Conservation (phyloP, 805 yeast genomes). For the Yamadazyma takamatsuzukensis region DNA sequence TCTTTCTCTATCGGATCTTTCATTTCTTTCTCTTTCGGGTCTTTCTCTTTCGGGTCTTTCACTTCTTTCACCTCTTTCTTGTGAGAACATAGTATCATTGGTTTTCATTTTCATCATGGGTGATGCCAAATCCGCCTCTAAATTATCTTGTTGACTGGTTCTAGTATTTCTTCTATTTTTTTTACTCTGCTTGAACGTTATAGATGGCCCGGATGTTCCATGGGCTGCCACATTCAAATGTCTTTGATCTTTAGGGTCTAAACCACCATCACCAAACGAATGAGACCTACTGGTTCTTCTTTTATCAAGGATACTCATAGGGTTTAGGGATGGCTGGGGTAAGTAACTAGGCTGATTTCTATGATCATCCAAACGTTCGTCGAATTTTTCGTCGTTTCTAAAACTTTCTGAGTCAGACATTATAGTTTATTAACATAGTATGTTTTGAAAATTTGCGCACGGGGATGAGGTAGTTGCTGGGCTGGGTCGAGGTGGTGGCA, state of each 20-base stretch:
- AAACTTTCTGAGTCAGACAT: slow-evolving; percentile 43
- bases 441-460: too few species aligned
- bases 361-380: slow-evolving; percentile 38
- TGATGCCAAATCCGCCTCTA: slow-evolving; percentile 23
- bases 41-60: too few species aligned
- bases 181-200: slow-evolving; percentile 5
- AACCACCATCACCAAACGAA: slow-evolving; percentile 11
- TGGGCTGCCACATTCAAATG: slow-evolving; percentile 7
- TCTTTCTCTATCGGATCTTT: background rate
- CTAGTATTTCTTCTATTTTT: slow-evolving; percentile 10
- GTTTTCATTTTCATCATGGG: slow-evolving; percentile 26
- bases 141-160: slow-evolving; percentile 13
- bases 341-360: slow-evolving; percentile 33
- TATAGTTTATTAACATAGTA: too few species aligned
- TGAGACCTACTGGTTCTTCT: slow-evolving; percentile 8
- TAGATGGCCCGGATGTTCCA: slow-evolving; percentile 1
- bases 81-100: slow-evolving; percentile 20
- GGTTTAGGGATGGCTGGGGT: slow-evolving; percentile 16
- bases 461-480: too few species aligned
- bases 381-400: slow-evolving; percentile 19
- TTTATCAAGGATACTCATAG: slow-evolving; percentile 10
- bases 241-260: slow-evolving; percentile 14
- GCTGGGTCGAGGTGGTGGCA: too few species aligned
- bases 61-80: too few species aligned
- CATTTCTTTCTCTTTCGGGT: slow-evolving; percentile 15